These are phyloP conservation scores for Euphorbia lathyris DNA, from an alignment of 345 rosid genomes.

Conservation along the genomic window DNA sequence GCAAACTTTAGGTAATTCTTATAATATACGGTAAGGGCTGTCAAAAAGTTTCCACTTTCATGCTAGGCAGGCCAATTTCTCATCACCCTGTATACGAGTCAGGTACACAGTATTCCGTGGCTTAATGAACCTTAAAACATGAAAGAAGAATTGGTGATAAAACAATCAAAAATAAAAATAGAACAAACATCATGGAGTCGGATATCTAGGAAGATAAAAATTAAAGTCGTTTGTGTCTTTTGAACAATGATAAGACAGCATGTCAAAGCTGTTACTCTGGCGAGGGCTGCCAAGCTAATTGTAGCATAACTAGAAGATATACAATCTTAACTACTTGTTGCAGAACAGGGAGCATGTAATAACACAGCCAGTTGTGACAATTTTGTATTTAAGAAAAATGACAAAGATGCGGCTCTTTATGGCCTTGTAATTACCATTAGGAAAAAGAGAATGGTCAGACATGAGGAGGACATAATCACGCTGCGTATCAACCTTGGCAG, in stretches of 20 bases:
- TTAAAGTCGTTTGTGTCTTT: background rate
- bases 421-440: constrained; percentile 2
- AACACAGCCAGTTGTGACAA: too few species aligned
- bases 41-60: background rate
- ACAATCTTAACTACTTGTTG: background rate
- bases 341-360: too few species aligned
- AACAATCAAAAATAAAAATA: background rate
- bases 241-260: background rate
- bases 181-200: background rate
- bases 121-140: background rate
- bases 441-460: constrained; percentile 57
- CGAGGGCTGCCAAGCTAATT: too few species aligned
- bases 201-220: background rate
- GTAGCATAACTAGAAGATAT: constrained; percentile 32
- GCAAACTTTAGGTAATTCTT: background rate
- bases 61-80: background rate
- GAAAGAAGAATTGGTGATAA: background rate
- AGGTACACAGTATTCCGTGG: background rate
- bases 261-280: constrained; percentile 20
- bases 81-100: background rate
- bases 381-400: background rate
- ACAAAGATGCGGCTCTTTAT: background rate
- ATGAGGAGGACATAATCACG: constrained; percentile 58
- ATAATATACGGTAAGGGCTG: background rate
- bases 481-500: constrained; percentile 54